Base-by-base conservation (phyloP, 257 asterid species). In the Primulina huaijiensis region DNA sequence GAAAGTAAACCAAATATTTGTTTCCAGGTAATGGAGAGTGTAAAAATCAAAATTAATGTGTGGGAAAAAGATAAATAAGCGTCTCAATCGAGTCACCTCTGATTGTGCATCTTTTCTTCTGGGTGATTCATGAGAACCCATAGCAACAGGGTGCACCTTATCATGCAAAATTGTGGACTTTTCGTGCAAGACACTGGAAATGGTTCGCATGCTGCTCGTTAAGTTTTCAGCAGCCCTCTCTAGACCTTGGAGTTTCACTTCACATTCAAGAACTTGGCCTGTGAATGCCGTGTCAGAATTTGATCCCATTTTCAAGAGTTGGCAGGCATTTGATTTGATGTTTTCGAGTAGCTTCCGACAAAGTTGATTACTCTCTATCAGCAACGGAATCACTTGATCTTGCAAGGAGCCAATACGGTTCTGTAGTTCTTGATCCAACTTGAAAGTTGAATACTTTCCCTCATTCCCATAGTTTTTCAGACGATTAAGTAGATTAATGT, bases 201-300 rank as follows among this genome's bases (percentile, higher is more conserved):
- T 69, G 1, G 91, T 83, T 69, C 84, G 77, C 68, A 83, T 76
- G 64, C 92, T 82, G 82, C 73, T 78, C 35, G 81, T 72, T 66
- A 92, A 73, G 66, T 74, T 91, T 66, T 89, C 98, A 60, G 84
- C 81, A 33, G 94, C 96, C 80, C 91, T 74, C 72, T 86, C 90
- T 17, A 88, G 79, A 75, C 98, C 90, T 84, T 92, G 98, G 71
- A 89, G 81, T 84, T 88, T 89, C 78, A 88, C 95, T 81, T 89
- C 97, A 82, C 88, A 87, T 70, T 92, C 98, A 46, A 95, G 62
- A 71, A 79, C 84, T 75, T 89, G 96, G 60, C 86, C 75, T 46
- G 81, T 82, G n/a, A 85, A 77, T 70, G 85, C 85, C 12, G 67
- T 59, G 62, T 31, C 80, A 29, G 75, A 67, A 70, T 67, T 75